Evolutionary conservation across 108 stramenopile species (phyloP).

Genomic region (Conticribra guillardii): DNA sequence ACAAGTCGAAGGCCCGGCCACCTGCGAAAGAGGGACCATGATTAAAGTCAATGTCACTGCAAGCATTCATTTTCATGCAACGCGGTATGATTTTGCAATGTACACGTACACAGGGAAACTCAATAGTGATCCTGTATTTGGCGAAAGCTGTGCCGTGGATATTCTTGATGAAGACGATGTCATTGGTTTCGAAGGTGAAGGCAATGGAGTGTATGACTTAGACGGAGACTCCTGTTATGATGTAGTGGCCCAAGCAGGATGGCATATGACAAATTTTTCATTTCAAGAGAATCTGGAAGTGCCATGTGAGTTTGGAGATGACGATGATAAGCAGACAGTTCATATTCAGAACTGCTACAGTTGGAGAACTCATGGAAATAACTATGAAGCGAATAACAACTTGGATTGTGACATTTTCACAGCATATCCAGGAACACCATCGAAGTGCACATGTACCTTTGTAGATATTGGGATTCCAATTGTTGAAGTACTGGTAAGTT

Average conservation of each 20-base stretch:
- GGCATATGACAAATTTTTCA: conserved; percentile 5
- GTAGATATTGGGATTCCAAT: conserved; percentile 8
- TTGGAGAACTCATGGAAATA: conserved; percentile 9
- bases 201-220: conserved; percentile 7
- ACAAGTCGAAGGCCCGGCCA: conserved; percentile 1
- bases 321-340: neutral
- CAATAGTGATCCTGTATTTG: conserved; percentile 13
- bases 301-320: conserved; percentile 11
- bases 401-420: neutral
- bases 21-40: conserved; percentile 1
- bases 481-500: neutral
- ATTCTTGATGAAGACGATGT: neutral
- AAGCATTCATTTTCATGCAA: conserved; percentile 14
- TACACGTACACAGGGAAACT: conserved; percentile 7
- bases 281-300: conserved; percentile 19
- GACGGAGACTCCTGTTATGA: conserved; percentile 18
- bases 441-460: conserved; percentile 6
- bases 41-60: conserved; percentile 7
- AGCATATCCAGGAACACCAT: conserved; percentile 1
- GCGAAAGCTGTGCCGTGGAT: conserved; percentile 11
- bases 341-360: conserved; percentile 11
- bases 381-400: neutral
- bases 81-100: conserved; percentile 9
- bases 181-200: neutral
- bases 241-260: conserved; percentile 8